Percentiles rank a stretch among this genome's conserved stretches.
Conservation (phyloP, 805 yeast species). For the Nakazawaea holstii region DNA sequence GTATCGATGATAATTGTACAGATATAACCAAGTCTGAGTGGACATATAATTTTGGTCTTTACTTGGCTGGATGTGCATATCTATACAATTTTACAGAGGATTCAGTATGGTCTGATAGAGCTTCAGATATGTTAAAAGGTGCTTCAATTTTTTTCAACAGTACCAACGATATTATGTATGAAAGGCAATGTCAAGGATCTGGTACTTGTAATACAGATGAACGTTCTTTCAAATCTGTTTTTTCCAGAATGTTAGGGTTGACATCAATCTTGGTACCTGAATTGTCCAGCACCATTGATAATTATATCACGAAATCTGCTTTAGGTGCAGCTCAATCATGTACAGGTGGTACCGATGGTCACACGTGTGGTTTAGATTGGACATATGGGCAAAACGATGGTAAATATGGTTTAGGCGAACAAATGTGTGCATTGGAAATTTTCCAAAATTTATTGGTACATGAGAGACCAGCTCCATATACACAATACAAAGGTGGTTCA, state of each 20-base stretch:
- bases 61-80: conserved; percentile 77
- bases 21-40: conserved; percentile 58
- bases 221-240: conserved; percentile 85
- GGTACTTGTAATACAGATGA: conserved; percentile 77
- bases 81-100: conserved; percentile 69
- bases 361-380: conserved; percentile 42
- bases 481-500: conserved; percentile 13
- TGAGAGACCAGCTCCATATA: conserved; percentile 27
- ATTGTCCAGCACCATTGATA: conserved; percentile 29
- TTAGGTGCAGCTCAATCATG: conserved; percentile 37
- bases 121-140: conserved; percentile 51
- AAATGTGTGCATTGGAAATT: conserved; percentile 36
- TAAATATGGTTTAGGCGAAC: conserved; percentile 38
- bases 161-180: conserved; percentile 52
- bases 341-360: conserved; percentile 36
- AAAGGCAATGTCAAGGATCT: conserved; percentile 73
- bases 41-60: conserved; percentile 83
- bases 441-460: conserved; percentile 23
- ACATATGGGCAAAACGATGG: conserved; percentile 29
- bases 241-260: conserved; percentile 67
- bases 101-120: conserved; percentile 59
- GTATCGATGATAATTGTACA: conserved; percentile 55
- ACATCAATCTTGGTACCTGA: conserved; percentile 70
- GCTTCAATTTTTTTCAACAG: conserved; percentile 50
- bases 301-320: conserved; percentile 22